These are phyloP conservation scores for Pelargonium myrrhifolium DNA, from an alignment of 441 rosid genomes.

Conservation along the genomic window DNA sequence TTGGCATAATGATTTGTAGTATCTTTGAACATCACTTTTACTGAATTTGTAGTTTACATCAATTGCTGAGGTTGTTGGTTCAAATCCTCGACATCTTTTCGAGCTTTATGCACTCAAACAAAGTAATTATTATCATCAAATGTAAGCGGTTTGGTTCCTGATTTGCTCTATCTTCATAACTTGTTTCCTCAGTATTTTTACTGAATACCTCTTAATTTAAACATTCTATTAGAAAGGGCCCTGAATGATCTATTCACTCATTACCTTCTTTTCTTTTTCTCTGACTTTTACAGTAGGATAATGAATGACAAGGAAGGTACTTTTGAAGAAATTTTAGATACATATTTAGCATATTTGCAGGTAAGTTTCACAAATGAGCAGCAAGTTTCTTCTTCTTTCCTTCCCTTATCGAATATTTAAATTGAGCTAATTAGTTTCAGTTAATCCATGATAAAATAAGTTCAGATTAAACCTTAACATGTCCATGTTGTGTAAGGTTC, in stretches of 20 bases:
- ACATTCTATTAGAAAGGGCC: neutral
- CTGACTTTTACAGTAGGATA: slow-evolving; percentile 37
- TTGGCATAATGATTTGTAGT: neutral
- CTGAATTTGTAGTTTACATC: slow-evolving; percentile 56
- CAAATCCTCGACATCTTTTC: slow-evolving; percentile 82
- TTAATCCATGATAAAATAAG: neutral
- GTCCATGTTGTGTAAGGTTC: neutral
- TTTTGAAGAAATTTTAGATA: slow-evolving; percentile 81
- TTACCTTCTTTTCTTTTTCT: neutral
- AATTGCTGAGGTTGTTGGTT: slow-evolving; percentile 79
- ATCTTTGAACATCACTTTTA: slow-evolving; percentile 20
- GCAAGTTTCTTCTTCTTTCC: slow-evolving; percentile 11
- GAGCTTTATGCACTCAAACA: slow-evolving; percentile 91
- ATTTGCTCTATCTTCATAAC: slow-evolving; percentile 1
- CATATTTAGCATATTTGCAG: slow-evolving; percentile 83
- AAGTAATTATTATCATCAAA: slow-evolving; percentile 52
- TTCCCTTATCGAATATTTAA: neutral
- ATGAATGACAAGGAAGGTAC: slow-evolving; percentile 56
- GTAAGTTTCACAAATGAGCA: slow-evolving; percentile 29
- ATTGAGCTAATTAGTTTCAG: neutral
- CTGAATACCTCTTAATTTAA: neutral
- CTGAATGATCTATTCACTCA: slow-evolving; percentile 1
- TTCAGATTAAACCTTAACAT: neutral
- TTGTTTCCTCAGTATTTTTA: neutral
- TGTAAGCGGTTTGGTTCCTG: slow-evolving; percentile 35